Evolutionary conservation across 768 basidiomycete genomes (phyloP).

Genomic region (Podaxis sp.): DNA sequence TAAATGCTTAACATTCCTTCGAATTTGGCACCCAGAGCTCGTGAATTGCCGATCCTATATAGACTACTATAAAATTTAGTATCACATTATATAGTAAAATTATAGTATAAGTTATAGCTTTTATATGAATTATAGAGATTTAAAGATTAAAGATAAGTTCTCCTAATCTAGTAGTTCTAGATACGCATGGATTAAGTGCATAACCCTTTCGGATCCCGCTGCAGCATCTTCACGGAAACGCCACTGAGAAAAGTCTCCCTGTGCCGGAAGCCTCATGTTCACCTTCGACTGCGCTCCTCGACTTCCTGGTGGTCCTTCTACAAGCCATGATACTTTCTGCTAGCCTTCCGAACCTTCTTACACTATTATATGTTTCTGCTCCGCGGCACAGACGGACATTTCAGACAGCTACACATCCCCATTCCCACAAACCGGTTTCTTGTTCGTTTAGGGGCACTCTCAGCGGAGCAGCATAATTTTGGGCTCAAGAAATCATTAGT

Average conservation of each 20-base stretch:
- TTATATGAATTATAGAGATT: background rate
- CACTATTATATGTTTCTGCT: background rate
- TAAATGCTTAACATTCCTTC: background rate
- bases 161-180: too few relatives aligned
- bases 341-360: background rate
- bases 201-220: background rate
- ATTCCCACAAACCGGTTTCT: background rate
- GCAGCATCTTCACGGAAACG: background rate
- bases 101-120: background rate
- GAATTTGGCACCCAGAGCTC: background rate
- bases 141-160: too few relatives aligned
- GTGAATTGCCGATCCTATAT: background rate
- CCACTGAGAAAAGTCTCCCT: slow-evolving; percentile 1
- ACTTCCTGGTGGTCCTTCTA: background rate
- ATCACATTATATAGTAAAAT: too few relatives aligned
- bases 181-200: background rate
- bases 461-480: background rate
- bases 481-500: too few relatives aligned
- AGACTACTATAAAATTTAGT: background rate
- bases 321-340: background rate
- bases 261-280: slow-evolving; percentile 2
- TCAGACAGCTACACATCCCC: too few relatives aligned
- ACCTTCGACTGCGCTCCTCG: background rate
- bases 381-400: background rate
- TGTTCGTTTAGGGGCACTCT: background rate